Evolutionary conservation across 163 green algal species (phyloP), one percentile per base, ranked within the genome.

Genomic region (Chlamydomonas reinhardtii): DNA sequence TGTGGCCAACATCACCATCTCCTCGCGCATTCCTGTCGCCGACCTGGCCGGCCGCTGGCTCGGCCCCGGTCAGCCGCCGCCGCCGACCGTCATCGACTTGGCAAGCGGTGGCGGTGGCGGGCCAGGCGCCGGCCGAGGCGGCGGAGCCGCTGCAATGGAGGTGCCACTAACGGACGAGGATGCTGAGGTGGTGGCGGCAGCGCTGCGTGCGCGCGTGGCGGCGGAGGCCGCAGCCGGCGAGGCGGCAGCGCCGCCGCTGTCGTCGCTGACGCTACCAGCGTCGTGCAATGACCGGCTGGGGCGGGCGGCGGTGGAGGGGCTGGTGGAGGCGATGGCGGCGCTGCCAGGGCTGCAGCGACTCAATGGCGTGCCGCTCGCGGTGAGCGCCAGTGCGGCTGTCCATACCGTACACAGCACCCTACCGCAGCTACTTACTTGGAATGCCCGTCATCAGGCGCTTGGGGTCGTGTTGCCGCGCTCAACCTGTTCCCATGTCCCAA

Each of bases 121-220:
- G 16, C 64, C 37, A 4, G 77, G 65, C 25, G 68, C 25, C 68
- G 66, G 43, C 43, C 65, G 29, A 25, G 24, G 39, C 14, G 39
- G 64, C 8, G 32, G 37, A 1, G 25, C 32, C 9, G n/a, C 56
- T 22, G 37, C 32, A 2, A 52, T 48, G 66, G 79, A 85, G 68
- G 4, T n/a, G 32, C 70, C 69, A 0, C 59, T 87, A 17, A 76
- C 82, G 61, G 82, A 87, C 22, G 82, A 81, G 61, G 82, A 87
- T 31, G 82, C 82, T 12, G 82, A 82, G 82, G 82, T 87, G 72
- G 72, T 69, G 59, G 72, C 72, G 29, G 82, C 82, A 61, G 82
- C 82, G 82, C 59, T 87, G 59, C 72, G 82, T 16, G 72, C 61
- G 19, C 82, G 72, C 1, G 69, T 34, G 4, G 52, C 29, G 15